Base-by-base conservation (phyloP, 345 rosid genomes). In the Salix exigua region DNA sequence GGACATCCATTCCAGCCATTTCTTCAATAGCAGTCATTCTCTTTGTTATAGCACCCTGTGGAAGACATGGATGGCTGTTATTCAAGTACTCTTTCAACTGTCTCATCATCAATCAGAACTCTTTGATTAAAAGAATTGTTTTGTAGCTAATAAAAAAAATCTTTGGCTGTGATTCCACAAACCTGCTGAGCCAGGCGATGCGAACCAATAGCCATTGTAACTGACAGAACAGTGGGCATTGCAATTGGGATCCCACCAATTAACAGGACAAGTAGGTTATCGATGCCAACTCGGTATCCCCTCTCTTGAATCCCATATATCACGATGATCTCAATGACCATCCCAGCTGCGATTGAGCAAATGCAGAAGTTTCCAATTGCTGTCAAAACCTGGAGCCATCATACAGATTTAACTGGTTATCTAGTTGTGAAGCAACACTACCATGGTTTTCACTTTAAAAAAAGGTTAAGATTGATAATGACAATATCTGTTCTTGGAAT, bases 231-330 rank as follows among this genome's bases (percentile, higher is more conserved):
- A 53, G 93, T 88, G 51, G 91, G 93, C 91, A 88, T 90, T 30
- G 91, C 91, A 70, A 90, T 90, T n/a, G 91, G 91, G 61, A 90
- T 88, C 4, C 93, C 93, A 68, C 93, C 93, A 67, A 90, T 88
- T 74, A 88, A 82, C 3, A 89, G 77, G 40, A 86, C 91, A 69
- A 88, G 87, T 61, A 89, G 79, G 25, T 89, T 88, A 74, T 88
- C 88, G 10, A 89, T 88, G 48, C 90, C 90, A 66, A 83, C 86
- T 48, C 88, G 85, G 75, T 88, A 89, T n/a, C 69, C 82, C 78
- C 95, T 82, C 42, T 72, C 23, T 58, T 87, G 86, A 62, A 83
- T 33, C 44, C 77, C 83, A 33, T 75, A 82, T 64, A 85, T 85
- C 10, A 77, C 79, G 2, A 84, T 44, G 61, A 87, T 83, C 66